Evolutionary conservation across 352 stramenopile genomes (phyloP), one percentile per base, ranked within the genome.

Genomic region (Thalassiosira mediterranea): DNA sequence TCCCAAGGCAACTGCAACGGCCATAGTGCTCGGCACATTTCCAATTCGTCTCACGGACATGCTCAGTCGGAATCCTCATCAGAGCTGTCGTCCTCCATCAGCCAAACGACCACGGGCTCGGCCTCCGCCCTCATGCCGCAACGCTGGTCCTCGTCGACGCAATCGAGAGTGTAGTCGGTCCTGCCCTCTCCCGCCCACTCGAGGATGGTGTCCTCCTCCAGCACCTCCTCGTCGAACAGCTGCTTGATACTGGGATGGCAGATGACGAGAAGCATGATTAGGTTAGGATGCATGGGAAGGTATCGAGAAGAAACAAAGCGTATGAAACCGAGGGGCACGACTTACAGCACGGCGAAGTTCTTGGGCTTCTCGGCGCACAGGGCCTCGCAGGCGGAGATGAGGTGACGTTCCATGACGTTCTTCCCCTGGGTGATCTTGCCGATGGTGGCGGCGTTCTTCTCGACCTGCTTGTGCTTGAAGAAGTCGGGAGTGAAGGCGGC

Each of bases 91-190:
- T 95, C 95, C 84, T 98, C 97, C 90, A 98, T 92, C 25, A 99
- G 93, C 96, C 96, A 99, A 57, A 97, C 95, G 42, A 98, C 93
- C 65, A 99, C 97, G 2, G 96, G 96, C 79, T 97, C 89, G 23
- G 97, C 87, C 65, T 97, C 88, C 11, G 84, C 82, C 64, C 94
- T 91, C 44, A 99, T 85, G 54, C 90, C 90, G 10, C 85, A 88
- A 48, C 94, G 89, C 67, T 94, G 89, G 10, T 98, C 95, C 58
- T 96, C 92, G 53, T 92, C 83, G 5, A 91, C 73, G 48, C 66
- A 56, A 63, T 94, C 52, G 95, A 95, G 57, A 40, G 85, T 88
- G 68, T 90, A 90, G 31, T 90, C 79, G 49, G 94, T 92, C 86
- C 94, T 95, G 83, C 90, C 74, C 40, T 91, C 90, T 46, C 79